Evolutionary conservation across 2,329 filamentous ascomycete species (phyloP).

Genomic region (Aspergillus flavus): DNA sequence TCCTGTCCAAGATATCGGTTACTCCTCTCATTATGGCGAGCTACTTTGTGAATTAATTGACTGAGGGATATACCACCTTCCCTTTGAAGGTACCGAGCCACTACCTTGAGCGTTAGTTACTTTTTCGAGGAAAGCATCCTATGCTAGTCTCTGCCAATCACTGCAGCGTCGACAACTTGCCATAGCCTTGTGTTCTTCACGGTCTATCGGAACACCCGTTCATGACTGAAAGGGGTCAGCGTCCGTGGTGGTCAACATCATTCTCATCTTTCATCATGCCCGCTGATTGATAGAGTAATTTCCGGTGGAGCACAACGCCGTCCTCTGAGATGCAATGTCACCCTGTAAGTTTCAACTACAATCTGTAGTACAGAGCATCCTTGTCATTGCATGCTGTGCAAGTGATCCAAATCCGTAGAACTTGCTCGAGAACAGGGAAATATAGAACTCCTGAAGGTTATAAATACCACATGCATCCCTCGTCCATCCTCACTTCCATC

Average conservation of each 20-base stretch:
- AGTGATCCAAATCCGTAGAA: neutral
- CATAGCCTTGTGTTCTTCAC: neutral
- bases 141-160: neutral
- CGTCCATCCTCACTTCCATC: slow-evolving; percentile 2
- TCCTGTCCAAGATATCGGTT: slow-evolving; percentile 5
- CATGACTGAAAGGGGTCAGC: neutral
- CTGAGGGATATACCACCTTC: slow-evolving; percentile 19
- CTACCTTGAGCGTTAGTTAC: neutral
- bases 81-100: slow-evolving; percentile 7
- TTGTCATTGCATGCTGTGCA: slow-evolving; percentile 5
- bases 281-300: slow-evolving; percentile 16
- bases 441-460: slow-evolving; percentile 7
- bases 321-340: slow-evolving; percentile 27
- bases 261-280: slow-evolving; percentile 1
- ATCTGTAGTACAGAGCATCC: slow-evolving; percentile 14
- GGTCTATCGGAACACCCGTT: neutral
- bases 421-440: neutral
- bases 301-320: slow-evolving; percentile 23
- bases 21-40: neutral
- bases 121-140: neutral
- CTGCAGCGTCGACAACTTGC: neutral
- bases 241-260: slow-evolving; percentile 7
- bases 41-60: neutral
- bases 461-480: slow-evolving; percentile 10
- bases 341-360: slow-evolving; percentile 23